Percentiles rank a stretch among this genome's conserved stretches.
Conservation (phyloP, 2,329 filamentous ascomycete genomes). For the Penicillium sp. region DNA sequence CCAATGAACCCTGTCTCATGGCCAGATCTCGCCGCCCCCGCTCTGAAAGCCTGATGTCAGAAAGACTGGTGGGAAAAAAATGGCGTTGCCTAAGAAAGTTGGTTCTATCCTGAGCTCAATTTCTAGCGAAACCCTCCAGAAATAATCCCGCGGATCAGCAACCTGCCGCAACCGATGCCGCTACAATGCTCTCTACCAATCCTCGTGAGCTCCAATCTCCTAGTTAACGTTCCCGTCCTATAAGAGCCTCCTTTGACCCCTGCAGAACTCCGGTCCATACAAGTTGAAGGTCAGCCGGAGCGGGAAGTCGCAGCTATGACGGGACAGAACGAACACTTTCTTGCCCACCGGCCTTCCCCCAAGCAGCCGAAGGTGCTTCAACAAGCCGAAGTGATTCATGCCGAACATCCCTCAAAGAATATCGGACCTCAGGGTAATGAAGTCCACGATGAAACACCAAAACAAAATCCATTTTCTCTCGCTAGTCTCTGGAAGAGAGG, state of each 20-base stretch:
- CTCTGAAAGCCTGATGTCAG: slow-evolving; percentile 4
- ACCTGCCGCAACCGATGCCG: neutral
- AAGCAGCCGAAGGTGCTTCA: neutral
- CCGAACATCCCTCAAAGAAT: neutral
- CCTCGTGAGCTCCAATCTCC: neutral
- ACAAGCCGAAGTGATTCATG: neutral
- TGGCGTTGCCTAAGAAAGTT: slow-evolving; percentile 1
- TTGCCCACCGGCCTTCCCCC: neutral
- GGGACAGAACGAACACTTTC: neutral
- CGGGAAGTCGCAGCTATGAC: neutral
- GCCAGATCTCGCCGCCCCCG: slow-evolving; percentile 1
- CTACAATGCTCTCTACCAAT: neutral
- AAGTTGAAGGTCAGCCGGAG: neutral
- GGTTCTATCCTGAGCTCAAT: neutral
- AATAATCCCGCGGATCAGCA: neutral
- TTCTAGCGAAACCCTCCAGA: neutral
- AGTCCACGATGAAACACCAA: neutral
- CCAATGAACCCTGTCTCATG: neutral
- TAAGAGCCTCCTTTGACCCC: neutral
- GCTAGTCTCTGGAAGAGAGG: slow-evolving; percentile 5
- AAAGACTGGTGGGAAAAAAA: neutral
- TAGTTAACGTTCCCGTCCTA: neutral
- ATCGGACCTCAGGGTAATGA: neutral
- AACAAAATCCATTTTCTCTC: slow-evolving; percentile 1
- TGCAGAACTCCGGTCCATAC: neutral